Base-by-base conservation (phyloP, 805 yeast species). In the Candida andamanensis region DNA sequence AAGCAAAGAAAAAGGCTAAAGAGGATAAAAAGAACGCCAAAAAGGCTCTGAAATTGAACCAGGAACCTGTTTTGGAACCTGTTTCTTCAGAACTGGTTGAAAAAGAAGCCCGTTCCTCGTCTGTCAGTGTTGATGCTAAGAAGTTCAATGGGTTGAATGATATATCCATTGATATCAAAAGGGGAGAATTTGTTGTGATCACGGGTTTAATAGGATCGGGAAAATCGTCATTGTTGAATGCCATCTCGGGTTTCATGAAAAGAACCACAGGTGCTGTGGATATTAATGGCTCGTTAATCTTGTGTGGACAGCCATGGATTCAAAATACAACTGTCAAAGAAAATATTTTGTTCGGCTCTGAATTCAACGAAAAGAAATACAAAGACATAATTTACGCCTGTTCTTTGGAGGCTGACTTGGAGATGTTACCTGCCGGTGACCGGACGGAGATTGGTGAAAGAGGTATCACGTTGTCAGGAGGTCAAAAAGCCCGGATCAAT, bases 151-250 rank as follows among this genome's bases (percentile, higher is more conserved):
- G 64, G 2, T 54, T 64, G 38, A 40, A 37, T 8, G 33, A 55
- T 28, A 41, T 60, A 12, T 37, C 55, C 29, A 44, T 60, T 8
- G 25, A 30, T 3, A 40, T 60, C 25, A 44, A 45, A 33, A 49
- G 52, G 31, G 63, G 63, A 6, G 63, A 60, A 33, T 59, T 60
- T 30, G 40, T 60, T 20, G 63, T 58, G 8, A 49, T 60, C 16
- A 60, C 64, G 15, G 67, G 67, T 12, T 37, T 52, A 19, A 56
- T 60, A 36, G 66, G 65, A 9, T 52, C 61, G 9, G 67, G 67
- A 18, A 54, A 56, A 39, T 42, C 65, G 2, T 63, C 69, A 2
- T 46, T 63, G 21, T 49, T 63, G 31, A 47, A 47, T 32, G 69
- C 67, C 3, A 36, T 63, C 22, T 44, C 65, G 5, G 68, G 69